Evolutionary conservation across 1,139 yeast genomes (phyloP), one percentile per base, ranked within the genome.

Genomic region (Lodderomyces orthopsilosis): DNA sequence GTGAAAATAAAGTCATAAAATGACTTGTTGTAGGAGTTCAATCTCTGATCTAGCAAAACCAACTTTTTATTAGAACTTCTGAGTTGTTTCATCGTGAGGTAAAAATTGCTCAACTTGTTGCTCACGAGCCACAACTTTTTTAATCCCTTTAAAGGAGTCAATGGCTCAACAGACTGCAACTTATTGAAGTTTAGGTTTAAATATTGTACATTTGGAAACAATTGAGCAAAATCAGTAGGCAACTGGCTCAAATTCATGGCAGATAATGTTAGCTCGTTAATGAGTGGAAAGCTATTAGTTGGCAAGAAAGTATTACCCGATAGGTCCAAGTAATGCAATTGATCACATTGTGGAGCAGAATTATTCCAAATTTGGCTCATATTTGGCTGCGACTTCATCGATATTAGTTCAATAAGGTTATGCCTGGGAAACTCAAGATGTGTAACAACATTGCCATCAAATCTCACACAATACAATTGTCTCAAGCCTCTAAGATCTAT

Each of bases 1-100:
- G 70, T 71, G 56, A 78, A 78, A 1, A 79, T 76, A 52, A 67
- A 77, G 0, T 83, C 81, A 53, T 79, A 79, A 37, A 76, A 64
- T 12, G 68, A 72, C 30, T 62, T 59, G 35, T 73, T 78, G 35
- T 77, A 52, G 8, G 80, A 74, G 51, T 80, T 80, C 45, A 77
- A 70, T 42, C 84, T 62, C 37, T 77, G 51, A 55, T 79, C 85
- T 15, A 79, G 54, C 9, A 66, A 59, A 44, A 58, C 63, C 45
- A 79, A 57, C 1, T 63, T 53, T 6, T 53, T 44, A 36, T 79
- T 57, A 1, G 66, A 56, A 0, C 61, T 63, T 8, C 60, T 52
- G 30, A 70, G 55, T 3, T 69, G 64, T 6, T 56, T 55, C n/a
- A 77, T 51, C 1, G 75, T 50, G 13, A 53, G 53, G 41, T 65